Conservation (phyloP, 2,329 filamentous ascomycete species). For the Graphilbum ipis-grandicollis region DNA sequence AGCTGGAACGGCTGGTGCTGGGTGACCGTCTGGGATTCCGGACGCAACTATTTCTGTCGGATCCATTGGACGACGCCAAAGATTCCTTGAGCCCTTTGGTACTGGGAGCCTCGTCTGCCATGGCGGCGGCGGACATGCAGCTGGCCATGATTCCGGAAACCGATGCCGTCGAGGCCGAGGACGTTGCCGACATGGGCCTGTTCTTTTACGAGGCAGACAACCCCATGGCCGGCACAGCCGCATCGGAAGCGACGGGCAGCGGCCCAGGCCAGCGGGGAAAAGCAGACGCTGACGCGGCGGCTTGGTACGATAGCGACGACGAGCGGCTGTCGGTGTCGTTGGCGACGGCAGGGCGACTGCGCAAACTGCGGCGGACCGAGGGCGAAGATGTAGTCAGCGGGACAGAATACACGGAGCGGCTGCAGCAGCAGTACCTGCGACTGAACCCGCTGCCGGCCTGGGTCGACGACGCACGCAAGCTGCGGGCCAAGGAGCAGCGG, state of each 20-base stretch:
- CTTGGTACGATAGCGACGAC: slow-evolving; percentile 94
- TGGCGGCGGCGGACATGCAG: background rate
- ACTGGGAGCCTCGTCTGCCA: slow-evolving; percentile 7
- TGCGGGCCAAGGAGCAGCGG: slow-evolving; percentile 28
- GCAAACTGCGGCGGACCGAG: slow-evolving; percentile 68
- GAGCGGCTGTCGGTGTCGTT: slow-evolving; percentile 75
- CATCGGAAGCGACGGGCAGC: slow-evolving; percentile 11
- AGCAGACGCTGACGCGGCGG: slow-evolving; percentile 27
- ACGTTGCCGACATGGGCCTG: slow-evolving; percentile 61
- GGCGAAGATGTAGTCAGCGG: slow-evolving; percentile 76
- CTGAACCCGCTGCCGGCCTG: slow-evolving; percentile 44
- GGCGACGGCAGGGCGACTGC: slow-evolving; percentile 53
- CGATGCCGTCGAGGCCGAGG: slow-evolving; percentile 11
- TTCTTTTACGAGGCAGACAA: slow-evolving; percentile 49
- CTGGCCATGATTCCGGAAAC: background rate
- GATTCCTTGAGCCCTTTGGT: slow-evolving; percentile 18
- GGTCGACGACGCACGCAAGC: slow-evolving; percentile 26
- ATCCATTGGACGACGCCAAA: slow-evolving; percentile 18
- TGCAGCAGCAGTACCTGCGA: slow-evolving; percentile 59
- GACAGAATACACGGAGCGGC: slow-evolving; percentile 63
- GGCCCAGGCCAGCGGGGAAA: slow-evolving; percentile 12
- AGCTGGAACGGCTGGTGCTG: slow-evolving; percentile 76
- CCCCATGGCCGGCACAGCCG: background rate
- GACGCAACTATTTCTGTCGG: slow-evolving; percentile 47
- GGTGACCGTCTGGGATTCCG: slow-evolving; percentile 75